Evolutionary conservation across 2,329 filamentous ascomycete species (phyloP).

Genomic region (Exophiala aquamarina): DNA sequence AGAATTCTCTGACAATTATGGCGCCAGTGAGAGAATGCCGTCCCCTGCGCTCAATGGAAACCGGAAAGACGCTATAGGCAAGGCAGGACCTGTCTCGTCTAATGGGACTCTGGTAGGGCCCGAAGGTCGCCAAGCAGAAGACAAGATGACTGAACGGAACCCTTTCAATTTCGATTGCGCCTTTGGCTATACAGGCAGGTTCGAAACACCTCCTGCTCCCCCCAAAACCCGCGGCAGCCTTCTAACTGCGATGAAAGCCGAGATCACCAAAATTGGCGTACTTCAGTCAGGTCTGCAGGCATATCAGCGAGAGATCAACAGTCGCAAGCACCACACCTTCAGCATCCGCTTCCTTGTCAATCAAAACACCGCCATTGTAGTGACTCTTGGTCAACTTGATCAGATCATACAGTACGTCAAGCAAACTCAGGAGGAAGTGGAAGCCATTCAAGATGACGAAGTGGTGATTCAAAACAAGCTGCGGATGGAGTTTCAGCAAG

Average conservation of each 20-base stretch:
- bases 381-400: slow-evolving; percentile 19
- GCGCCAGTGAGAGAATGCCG: too few species aligned
- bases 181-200: slow-evolving; percentile 13
- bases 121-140: too few species aligned
- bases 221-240: slow-evolving; percentile 12
- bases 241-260: slow-evolving; percentile 8
- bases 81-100: too few species aligned
- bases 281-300: slow-evolving; percentile 13
- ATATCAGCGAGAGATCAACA: slow-evolving; percentile 22
- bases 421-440: slow-evolving; percentile 12
- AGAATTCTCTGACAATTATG: too few species aligned
- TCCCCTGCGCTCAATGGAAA: too few species aligned
- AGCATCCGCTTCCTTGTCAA: slow-evolving; percentile 18
- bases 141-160: neutral
- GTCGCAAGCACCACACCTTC: slow-evolving; percentile 17
- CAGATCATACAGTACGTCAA: slow-evolving; percentile 15
- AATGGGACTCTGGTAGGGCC: too few species aligned
- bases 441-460: slow-evolving; percentile 11
- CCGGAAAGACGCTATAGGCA: too few species aligned
- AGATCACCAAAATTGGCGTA: slow-evolving; percentile 9
- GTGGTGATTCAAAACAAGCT: slow-evolving; percentile 10
- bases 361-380: slow-evolving; percentile 14
- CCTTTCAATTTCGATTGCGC: slow-evolving; percentile 18
- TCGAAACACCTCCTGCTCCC: slow-evolving; percentile 9
- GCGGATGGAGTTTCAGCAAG: slow-evolving; percentile 10